Conservation (phyloP, 2,329 filamentous ascomycete species). For the Fusarium armeniacum region DNA sequence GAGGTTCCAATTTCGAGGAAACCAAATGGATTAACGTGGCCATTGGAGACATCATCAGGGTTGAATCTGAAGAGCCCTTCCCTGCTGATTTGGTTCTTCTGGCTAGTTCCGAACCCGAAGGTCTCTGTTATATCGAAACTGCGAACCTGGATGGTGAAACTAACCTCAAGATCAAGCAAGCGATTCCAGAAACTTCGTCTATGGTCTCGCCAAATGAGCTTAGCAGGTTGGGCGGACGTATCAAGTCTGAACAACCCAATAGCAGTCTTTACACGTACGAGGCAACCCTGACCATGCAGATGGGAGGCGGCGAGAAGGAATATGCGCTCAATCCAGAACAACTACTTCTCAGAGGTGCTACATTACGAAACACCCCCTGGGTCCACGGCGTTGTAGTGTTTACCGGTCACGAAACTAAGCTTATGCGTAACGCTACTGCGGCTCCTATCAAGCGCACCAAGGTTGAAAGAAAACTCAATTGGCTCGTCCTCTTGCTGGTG, state of each 20-base stretch:
- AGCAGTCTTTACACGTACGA: constrained; percentile 99
- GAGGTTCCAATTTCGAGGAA: constrained; percentile 86
- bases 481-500: constrained; percentile 91
- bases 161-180: constrained; percentile 99
- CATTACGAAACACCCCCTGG: constrained; percentile 96
- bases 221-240: constrained; percentile 84
- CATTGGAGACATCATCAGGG: constrained; percentile 92
- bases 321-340: constrained; percentile 91
- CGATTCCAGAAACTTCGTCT: constrained; percentile 88
- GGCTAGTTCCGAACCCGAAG: constrained; percentile 96
- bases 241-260: constrained; percentile 97
- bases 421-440: constrained; percentile 98
- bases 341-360: constrained; percentile 91
- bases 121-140: constrained; percentile 98
- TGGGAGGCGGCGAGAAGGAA: constrained; percentile 93
- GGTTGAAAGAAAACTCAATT: constrained; percentile 93
- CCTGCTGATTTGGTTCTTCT: constrained; percentile 93
- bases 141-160: constrained; percentile 98
- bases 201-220: constrained; percentile 90
- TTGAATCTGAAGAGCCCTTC: constrained; percentile 95
- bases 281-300: constrained; percentile 91
- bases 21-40: constrained; percentile 94
- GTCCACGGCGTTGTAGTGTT: constrained; percentile 97
- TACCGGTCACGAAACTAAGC: constrained; percentile 92
- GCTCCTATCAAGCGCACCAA: constrained; percentile 98